phyloP scores from a whole-genome alignment of 2,329 filamentous ascomycete genomes.

The Fonsecaea multimorphosa region DNA sequence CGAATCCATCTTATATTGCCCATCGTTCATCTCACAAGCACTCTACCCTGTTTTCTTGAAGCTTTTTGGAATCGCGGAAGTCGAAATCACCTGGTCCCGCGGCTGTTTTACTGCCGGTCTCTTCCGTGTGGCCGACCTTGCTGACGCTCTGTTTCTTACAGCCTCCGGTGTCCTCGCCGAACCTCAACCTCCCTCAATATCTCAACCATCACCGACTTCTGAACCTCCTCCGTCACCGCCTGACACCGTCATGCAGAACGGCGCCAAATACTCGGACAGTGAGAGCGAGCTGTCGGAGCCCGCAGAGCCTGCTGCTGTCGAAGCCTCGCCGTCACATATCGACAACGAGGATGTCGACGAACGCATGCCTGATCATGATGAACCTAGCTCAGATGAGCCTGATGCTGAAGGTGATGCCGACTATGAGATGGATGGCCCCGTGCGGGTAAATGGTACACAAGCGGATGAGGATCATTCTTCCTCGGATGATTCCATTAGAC shows the following conservation, averaged over 20 bases:
- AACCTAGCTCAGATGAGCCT: slow-evolving; percentile 49
- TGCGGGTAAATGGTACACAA: slow-evolving; percentile 61
- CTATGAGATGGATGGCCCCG: slow-evolving; percentile 71
- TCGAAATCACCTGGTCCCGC: slow-evolving; percentile 21
- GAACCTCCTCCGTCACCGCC: slow-evolving; percentile 68
- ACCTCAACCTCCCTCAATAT: slow-evolving; percentile 32
- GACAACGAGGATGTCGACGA: slow-evolving; percentile 53
- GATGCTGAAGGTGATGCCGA: slow-evolving; percentile 64
- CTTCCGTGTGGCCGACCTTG: slow-evolving; percentile 33
- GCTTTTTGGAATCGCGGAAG: slow-evolving; percentile 31
- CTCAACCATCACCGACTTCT: slow-evolving; percentile 55
- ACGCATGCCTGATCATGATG: slow-evolving; percentile 47
- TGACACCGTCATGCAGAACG: slow-evolving; percentile 52
- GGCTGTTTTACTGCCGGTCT: slow-evolving; percentile 16
- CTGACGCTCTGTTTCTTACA: slow-evolving; percentile 38
- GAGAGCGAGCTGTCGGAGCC: slow-evolving; percentile 80
- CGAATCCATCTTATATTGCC: slow-evolving; percentile 36
- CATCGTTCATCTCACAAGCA: slow-evolving; percentile 29
- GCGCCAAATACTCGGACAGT: slow-evolving; percentile 60
- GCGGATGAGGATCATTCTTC: slow-evolving; percentile 60
- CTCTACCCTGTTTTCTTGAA: slow-evolving; percentile 8
- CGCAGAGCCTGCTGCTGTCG: slow-evolving; percentile 62
- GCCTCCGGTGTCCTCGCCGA: slow-evolving; percentile 34
- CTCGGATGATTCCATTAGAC: slow-evolving; percentile 72
- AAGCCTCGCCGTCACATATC: slow-evolving; percentile 53